Conservation (phyloP, 2,329 filamentous ascomycete genomes). For the Neospermospora avenae region DNA sequence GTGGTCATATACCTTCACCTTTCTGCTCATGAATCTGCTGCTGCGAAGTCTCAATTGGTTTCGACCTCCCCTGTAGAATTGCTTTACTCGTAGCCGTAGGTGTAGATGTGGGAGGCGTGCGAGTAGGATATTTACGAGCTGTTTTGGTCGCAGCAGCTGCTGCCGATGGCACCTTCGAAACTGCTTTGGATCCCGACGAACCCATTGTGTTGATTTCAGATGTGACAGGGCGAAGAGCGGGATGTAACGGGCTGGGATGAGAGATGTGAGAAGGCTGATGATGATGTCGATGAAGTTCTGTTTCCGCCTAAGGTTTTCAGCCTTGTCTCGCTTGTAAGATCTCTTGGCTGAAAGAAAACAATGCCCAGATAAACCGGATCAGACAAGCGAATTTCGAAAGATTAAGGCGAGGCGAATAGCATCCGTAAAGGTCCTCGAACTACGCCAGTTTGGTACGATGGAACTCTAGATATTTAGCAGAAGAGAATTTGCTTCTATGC, state of each 20-base stretch:
- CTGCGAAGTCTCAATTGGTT: slow-evolving; percentile 18
- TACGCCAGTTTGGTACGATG: no score
- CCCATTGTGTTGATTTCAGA: slow-evolving; percentile 24
- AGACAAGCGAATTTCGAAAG: no score
- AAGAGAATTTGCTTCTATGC: no score
- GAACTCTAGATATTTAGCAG: no score
- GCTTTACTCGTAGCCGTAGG: neutral
- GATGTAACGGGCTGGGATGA: neutral
- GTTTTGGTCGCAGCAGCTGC: slow-evolving; percentile 16
- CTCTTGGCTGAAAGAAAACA: neutral
- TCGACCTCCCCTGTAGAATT: slow-evolving; percentile 5
- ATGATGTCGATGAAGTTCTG: slow-evolving; percentile 2
- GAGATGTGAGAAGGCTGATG: neutral
- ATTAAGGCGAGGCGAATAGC: no score
- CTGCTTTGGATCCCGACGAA: slow-evolving; percentile 27
- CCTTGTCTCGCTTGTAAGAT: neutral
- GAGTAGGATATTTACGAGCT: slow-evolving; percentile 33
- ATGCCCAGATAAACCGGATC: neutral
- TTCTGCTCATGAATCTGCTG: neutral
- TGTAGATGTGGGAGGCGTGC: slow-evolving; percentile 18
- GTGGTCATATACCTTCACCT: slow-evolving; percentile 17
- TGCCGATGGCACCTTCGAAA: slow-evolving; percentile 19
- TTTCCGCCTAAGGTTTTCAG: slow-evolving; percentile 1
- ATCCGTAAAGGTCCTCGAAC: no score
- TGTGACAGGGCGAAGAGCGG: neutral